These are phyloP conservation scores for Mortierella sp. DNA, from an alignment of 371 early-diverging fungal genomes.

Conservation along the genomic window DNA sequence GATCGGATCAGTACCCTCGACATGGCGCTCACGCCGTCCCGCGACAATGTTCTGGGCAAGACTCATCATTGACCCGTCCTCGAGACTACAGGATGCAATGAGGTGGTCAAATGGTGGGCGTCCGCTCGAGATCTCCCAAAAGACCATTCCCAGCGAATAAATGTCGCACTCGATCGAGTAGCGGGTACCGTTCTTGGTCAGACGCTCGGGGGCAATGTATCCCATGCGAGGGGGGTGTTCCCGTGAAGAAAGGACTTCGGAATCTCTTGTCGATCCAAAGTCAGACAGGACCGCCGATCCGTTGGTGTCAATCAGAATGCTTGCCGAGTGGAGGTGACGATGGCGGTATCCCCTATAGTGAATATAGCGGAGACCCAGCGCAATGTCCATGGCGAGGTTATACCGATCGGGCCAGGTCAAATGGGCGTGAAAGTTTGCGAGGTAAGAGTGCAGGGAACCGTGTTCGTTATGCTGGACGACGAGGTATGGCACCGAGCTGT, in stretches of 20 bases:
- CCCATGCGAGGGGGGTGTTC: constrained; percentile 51
- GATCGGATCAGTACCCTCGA: constrained; percentile 45
- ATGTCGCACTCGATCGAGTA: constrained; percentile 55
- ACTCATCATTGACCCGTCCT: constrained; percentile 30
- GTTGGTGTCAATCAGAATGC: constrained; percentile 53
- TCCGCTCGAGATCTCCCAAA: constrained; percentile 55
- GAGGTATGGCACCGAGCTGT: constrained; percentile 36
- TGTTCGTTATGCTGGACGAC: constrained; percentile 56
- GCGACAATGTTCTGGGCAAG: constrained; percentile 48
- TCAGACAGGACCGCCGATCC: constrained; percentile 53
- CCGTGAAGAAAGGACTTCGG: constrained; percentile 52
- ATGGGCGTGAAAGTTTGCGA: constrained; percentile 48
- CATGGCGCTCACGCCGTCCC: constrained; percentile 45
- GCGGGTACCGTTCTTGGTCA: constrained; percentile 50
- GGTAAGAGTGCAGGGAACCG: constrained; percentile 50
- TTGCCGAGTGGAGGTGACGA: constrained; percentile 54
- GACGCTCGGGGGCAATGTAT: constrained; percentile 53
- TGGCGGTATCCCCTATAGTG: constrained; percentile 56
- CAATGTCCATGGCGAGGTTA: constrained; percentile 53
- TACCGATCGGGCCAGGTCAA: constrained; percentile 56
- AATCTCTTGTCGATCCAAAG: constrained; percentile 47
- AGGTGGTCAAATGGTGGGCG: constrained; percentile 53
- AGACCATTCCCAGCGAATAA: constrained; percentile 53
- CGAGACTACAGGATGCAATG: constrained; percentile 25
- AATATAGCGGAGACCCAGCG: constrained; percentile 45